Evolutionary conservation across 1,284 basidiomycete genomes (phyloP).

Genomic region (Tremellales sp.): DNA sequence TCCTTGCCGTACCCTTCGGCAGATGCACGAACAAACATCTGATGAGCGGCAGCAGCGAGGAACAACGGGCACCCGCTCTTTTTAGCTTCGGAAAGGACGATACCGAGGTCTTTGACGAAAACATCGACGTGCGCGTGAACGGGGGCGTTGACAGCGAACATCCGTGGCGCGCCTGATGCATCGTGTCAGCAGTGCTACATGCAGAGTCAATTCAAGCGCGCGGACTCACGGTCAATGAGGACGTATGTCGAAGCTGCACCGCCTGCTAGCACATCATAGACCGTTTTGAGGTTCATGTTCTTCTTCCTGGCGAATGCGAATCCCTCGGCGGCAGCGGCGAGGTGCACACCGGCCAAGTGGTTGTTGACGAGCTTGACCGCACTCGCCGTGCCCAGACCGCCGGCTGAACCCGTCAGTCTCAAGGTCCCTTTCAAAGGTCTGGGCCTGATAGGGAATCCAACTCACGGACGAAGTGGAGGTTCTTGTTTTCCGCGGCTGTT

Average conservation of each 20-base stretch:
- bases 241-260: constrained; percentile 41
- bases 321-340: constrained; percentile 45
- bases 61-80: constrained; percentile 30
- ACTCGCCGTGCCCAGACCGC: constrained; percentile 27
- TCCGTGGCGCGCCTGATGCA: constrained; percentile 31
- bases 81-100: constrained; percentile 34
- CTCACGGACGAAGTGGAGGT: constrained; percentile 38
- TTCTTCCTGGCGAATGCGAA: constrained; percentile 43
- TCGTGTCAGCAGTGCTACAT: not conserved
- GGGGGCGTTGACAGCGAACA: constrained; percentile 20
- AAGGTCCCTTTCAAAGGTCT: not conserved
- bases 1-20: constrained; percentile 24
- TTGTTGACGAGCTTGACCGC: constrained; percentile 41
- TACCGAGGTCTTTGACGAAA: constrained; percentile 32
- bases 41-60: constrained; percentile 31
- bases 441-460: not conserved
- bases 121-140: constrained; percentile 25
- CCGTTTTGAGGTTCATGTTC: constrained; percentile 36
- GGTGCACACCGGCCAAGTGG: constrained; percentile 41
- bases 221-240: constrained; percentile 35
- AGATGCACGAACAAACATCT: constrained; percentile 25
- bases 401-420: constrained; percentile 13
- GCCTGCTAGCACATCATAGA: constrained; percentile 37
- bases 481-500: constrained; percentile 11
- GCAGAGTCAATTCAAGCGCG: not conserved